Percentiles rank a stretch among this genome's conserved stretches.
Evolutionary conservation across 176 grass and related monocot genomes (phyloP).

Genomic region (Zizania latifolia): DNA sequence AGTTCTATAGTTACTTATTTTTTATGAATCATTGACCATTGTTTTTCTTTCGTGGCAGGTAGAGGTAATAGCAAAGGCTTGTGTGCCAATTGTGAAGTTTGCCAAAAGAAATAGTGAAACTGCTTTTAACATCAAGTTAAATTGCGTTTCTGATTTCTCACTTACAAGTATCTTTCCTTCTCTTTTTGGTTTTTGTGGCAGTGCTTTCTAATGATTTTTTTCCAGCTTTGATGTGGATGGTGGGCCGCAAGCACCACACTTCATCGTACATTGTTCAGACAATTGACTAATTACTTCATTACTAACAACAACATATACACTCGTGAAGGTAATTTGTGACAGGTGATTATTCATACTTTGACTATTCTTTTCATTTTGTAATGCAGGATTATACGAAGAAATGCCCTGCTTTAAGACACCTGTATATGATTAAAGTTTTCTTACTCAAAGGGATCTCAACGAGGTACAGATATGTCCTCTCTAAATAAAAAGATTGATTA

Average conservation of each 20-base stretch:
- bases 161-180: not conserved
- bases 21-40: not conserved
- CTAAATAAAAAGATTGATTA: not conserved
- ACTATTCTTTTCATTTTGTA: constrained; percentile 4
- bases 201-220: constrained; percentile 9
- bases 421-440: constrained; percentile 96
- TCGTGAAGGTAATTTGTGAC: constrained; percentile 20
- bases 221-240: constrained; percentile 90
- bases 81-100: constrained; percentile 93
- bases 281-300: not conserved
- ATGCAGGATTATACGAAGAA: constrained; percentile 71
- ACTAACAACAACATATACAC: not conserved
- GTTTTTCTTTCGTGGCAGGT: constrained; percentile 29
- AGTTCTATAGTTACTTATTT: constrained; percentile 5
- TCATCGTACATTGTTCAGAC: constrained; percentile 54
- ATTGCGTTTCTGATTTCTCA: too few relatives aligned
- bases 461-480: constrained; percentile 48
- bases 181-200: not conserved
- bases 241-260: constrained; percentile 77
- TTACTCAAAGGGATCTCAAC: constrained; percentile 96
- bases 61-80: constrained; percentile 99
- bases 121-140: constrained; percentile 89
- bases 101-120: constrained; percentile 73
- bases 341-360: too few relatives aligned
- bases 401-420: constrained; percentile 73